Conservation (phyloP, 2,329 filamentous ascomycete species). For the Decorospora gaudefroyi region DNA sequence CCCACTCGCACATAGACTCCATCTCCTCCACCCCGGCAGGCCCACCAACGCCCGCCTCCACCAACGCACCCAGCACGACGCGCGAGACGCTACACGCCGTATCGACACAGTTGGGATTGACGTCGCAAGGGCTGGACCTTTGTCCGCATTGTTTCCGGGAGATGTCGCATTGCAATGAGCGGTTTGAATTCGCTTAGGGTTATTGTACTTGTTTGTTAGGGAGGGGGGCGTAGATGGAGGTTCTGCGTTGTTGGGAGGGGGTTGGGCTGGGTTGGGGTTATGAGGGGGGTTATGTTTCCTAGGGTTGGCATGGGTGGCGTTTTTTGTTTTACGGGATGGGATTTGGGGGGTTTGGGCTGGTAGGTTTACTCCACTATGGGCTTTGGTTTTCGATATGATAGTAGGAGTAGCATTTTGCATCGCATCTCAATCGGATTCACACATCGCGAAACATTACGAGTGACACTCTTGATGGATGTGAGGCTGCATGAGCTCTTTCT, state of each 20-base stretch:
- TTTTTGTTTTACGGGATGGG: constrained; percentile 2
- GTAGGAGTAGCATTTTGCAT: background rate
- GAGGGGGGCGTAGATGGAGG: background rate
- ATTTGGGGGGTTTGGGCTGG: background rate
- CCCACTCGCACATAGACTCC: constrained; percentile 20
- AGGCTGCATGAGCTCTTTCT: no score
- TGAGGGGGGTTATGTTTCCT: background rate
- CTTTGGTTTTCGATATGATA: background rate
- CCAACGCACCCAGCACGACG: constrained; percentile 19
- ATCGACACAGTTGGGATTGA: constrained; percentile 22
- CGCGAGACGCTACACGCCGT: constrained; percentile 32
- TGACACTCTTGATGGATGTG: no score
- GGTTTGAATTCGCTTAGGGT: constrained; percentile 31
- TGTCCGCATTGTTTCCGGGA: constrained; percentile 38
- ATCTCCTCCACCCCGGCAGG: constrained; percentile 30
- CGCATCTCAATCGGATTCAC: constrained; percentile 7
- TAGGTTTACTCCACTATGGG: constrained; percentile 13
- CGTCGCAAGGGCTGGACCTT: constrained; percentile 29
- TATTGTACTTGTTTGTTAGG: background rate
- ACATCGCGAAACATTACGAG: background rate
- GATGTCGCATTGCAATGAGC: constrained; percentile 33
- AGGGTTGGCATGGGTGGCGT: constrained; percentile 5
- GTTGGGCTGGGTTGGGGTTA: background rate
- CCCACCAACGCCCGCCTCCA: constrained; percentile 27
- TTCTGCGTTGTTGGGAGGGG: constrained; percentile 3